Conservation (phyloP, 2,329 filamentous ascomycete genomes). For the Neonectria ditissima region DNA sequence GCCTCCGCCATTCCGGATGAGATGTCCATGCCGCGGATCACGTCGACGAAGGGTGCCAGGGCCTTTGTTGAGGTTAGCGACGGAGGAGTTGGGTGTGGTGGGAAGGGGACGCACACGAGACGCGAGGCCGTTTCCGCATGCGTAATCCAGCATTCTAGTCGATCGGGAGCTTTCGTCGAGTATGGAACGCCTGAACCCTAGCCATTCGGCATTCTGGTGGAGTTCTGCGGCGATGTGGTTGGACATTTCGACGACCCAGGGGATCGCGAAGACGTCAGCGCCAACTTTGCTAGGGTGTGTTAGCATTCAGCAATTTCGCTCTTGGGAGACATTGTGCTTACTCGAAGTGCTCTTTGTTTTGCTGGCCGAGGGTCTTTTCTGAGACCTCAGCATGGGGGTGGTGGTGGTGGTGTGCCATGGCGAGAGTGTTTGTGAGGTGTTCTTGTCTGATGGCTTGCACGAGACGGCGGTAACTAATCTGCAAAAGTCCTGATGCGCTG, state of each 20-base stretch:
- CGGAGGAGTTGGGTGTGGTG: background rate
- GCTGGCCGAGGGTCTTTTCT: conserved; percentile 33
- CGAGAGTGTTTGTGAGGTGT: conserved; percentile 12
- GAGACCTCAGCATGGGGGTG: conserved; percentile 39
- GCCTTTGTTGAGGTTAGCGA: conserved; percentile 45
- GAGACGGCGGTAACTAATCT: background rate
- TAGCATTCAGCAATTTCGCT: background rate
- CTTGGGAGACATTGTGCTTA: background rate
- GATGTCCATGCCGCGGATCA: conserved; percentile 51
- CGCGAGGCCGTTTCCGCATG: conserved; percentile 47
- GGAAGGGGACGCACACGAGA: conserved; percentile 40
- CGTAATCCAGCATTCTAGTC: conserved; percentile 48
- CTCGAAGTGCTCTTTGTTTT: conserved; percentile 46
- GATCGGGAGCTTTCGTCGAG: background rate
- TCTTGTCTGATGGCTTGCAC: conserved; percentile 14
- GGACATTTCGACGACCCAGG: conserved; percentile 42
- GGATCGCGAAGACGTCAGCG: conserved; percentile 31
- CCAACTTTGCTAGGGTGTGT: conserved; percentile 33
- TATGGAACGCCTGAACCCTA: conserved; percentile 33
- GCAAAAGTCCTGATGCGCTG: background rate
- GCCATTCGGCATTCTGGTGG: conserved; percentile 42
- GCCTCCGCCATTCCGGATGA: conserved; percentile 48
- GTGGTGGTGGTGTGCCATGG: conserved; percentile 37
- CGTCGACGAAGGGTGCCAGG: conserved; percentile 45
- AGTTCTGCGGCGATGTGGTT: conserved; percentile 44